phyloP scores from a whole-genome alignment of 225 moss, liverwort and hornwort genomes.

The Bryoerythrophyllum caledonicum region DNA sequence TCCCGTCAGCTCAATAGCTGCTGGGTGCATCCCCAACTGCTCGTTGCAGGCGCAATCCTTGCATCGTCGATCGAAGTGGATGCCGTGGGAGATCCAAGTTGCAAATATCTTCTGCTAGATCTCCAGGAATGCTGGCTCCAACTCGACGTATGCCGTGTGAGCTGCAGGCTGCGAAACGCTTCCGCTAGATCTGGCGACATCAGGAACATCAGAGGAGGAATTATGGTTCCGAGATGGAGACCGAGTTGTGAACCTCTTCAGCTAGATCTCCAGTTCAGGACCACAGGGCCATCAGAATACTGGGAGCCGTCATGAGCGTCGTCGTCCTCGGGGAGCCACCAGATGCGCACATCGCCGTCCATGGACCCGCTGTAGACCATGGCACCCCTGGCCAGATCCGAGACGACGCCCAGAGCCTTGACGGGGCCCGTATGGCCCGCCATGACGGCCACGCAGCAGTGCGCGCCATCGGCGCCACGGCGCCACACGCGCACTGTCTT shows the following conservation, averaged over 20 bases:
- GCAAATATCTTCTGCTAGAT: neutral
- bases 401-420: slow-evolving; percentile 29
- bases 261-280: slow-evolving; percentile 33
- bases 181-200: no score
- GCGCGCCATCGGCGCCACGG: slow-evolving; percentile 12
- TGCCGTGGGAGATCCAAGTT: no score
- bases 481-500: slow-evolving; percentile 41
- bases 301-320: no score
- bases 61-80: neutral
- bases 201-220: no score
- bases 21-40: no score
- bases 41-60: no score
- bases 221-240: no score
- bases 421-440: slow-evolving; percentile 36
- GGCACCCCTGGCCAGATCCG: slow-evolving; percentile 26
- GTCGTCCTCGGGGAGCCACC: slow-evolving; percentile 38
- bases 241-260: neutral
- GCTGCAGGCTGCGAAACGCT: no score
- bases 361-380: slow-evolving; percentile 48
- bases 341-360: slow-evolving; percentile 47
- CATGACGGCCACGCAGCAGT: slow-evolving; percentile 35
- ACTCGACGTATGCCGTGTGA: no score
- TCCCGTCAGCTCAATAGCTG: no score
- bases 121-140: slow-evolving; percentile 5
- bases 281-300: slow-evolving; percentile 21